Percentiles rank a stretch among this genome's conserved stretches.
Conservation (phyloP, 2,329 filamentous ascomycete genomes). For the Exophiala lecanii-corni region DNA sequence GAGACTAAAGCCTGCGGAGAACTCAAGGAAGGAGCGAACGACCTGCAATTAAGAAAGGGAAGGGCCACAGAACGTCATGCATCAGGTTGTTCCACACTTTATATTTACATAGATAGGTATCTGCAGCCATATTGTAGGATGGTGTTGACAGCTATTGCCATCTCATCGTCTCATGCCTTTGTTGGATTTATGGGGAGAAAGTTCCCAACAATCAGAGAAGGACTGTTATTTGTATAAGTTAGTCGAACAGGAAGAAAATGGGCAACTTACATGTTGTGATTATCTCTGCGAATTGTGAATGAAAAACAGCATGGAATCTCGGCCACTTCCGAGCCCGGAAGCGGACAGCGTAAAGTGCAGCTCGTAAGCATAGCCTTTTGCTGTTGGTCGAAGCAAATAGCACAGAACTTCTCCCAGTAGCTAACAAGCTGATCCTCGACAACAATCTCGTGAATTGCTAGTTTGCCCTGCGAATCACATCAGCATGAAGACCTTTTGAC, state of each 20-base stretch:
- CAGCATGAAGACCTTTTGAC: neutral
- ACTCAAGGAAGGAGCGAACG: too few species aligned
- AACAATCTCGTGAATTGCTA: slow-evolving; percentile 91
- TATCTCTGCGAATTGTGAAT: slow-evolving; percentile 90
- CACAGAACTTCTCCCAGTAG: slow-evolving; percentile 99
- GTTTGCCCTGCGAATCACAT: slow-evolving; percentile 63
- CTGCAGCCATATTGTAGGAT: too few species aligned
- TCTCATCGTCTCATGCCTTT: slow-evolving; percentile 21
- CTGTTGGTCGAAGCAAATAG: slow-evolving; percentile 88
- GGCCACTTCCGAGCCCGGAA: slow-evolving; percentile 62
- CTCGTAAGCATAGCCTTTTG: slow-evolving; percentile 95
- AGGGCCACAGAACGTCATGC: too few species aligned
- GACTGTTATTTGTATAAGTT: slow-evolving; percentile 62
- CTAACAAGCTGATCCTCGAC: slow-evolving; percentile 91
- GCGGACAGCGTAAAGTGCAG: slow-evolving; percentile 82
- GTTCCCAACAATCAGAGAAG: slow-evolving; percentile 91
- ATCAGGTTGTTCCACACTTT: too few species aligned
- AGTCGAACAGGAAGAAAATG: slow-evolving; percentile 7
- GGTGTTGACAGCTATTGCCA: too few species aligned
- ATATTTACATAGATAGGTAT: too few species aligned
- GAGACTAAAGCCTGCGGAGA: too few species aligned
- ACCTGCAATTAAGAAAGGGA: too few species aligned
- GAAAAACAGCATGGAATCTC: slow-evolving; percentile 94
- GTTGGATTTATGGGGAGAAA: slow-evolving; percentile 69
- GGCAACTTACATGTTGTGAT: slow-evolving; percentile 81